Evolutionary conservation across 106 monocot species (phyloP).

Genomic region (Dendrobium chrysotoxum): DNA sequence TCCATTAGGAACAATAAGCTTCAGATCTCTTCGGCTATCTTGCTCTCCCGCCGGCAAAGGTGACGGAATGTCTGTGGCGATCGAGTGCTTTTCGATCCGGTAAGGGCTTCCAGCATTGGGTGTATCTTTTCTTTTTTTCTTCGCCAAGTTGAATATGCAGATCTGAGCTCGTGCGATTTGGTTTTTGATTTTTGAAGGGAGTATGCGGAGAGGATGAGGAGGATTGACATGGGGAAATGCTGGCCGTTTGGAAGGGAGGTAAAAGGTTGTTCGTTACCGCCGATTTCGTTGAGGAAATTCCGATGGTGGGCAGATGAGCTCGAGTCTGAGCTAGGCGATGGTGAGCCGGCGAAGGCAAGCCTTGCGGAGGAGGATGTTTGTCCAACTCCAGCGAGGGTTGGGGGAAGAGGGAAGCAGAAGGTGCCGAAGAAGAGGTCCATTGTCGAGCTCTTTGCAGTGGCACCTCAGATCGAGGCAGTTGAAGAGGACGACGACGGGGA

Average conservation of each 20-base stretch:
- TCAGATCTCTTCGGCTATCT: neutral
- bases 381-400: neutral
- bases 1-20: neutral
- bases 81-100: constrained; percentile 33
- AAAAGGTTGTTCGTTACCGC: neutral
- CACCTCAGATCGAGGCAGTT: constrained; percentile 25
- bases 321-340: neutral
- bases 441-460: neutral
- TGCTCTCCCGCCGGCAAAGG: too few species aligned
- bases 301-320: constrained; percentile 23
- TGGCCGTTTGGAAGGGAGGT: constrained; percentile 11
- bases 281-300: constrained; percentile 14
- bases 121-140: neutral
- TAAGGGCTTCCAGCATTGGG: neutral
- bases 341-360: neutral
- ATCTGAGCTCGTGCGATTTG: neutral
- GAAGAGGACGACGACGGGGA: neutral
- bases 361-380: neutral
- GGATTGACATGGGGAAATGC: constrained; percentile 10
- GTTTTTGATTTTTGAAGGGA: constrained; percentile 2
- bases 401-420: constrained; percentile 12
- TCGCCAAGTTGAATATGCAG: neutral
- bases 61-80: constrained; percentile 9
- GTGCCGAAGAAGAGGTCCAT: constrained; percentile 45
- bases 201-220: constrained; percentile 8